These are phyloP conservation scores for Alopecurus myosuroides DNA, from an alignment of 176 grass and related monocot genomes.

Conservation along the genomic window DNA sequence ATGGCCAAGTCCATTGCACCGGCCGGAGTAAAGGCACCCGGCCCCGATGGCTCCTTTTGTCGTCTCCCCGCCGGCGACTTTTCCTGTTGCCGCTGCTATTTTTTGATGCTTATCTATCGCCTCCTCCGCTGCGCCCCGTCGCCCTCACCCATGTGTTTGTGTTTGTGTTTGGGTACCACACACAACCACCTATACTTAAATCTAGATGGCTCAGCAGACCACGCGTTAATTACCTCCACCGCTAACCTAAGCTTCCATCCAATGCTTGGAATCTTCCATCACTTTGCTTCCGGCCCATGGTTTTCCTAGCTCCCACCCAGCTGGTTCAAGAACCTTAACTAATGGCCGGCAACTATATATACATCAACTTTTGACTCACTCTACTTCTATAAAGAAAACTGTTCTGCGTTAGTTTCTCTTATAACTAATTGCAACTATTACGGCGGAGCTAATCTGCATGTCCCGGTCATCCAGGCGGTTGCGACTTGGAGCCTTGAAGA, in stretches of 20 bases:
- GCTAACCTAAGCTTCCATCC: not conserved
- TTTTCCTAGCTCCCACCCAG: not conserved
- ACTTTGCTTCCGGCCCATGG: not conserved
- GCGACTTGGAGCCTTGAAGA: no score
- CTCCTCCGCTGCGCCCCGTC: not conserved
- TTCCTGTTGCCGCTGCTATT: slow-evolving; percentile 34
- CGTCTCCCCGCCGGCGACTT: slow-evolving; percentile 4
- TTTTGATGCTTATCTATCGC: slow-evolving; percentile 43
- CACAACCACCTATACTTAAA: not conserved
- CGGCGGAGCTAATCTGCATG: no score
- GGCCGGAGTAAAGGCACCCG: not conserved
- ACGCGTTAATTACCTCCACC: not conserved
- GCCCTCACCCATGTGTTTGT: not conserved
- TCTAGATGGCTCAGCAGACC: not conserved
- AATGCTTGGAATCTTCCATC: not conserved
- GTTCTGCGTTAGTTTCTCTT: no score
- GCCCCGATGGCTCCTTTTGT: slow-evolving; percentile 7
- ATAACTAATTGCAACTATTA: no score
- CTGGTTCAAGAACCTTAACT: no score
- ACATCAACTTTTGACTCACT: no score
- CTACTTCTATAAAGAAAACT: no score
- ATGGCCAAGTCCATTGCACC: slow-evolving; percentile 1
- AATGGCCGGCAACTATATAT: no score
- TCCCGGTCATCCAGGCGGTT: no score
- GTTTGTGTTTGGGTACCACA: not conserved